Conservation (phyloP, 1,139 yeast species). For the Suhomyces bolitotheri region DNA sequence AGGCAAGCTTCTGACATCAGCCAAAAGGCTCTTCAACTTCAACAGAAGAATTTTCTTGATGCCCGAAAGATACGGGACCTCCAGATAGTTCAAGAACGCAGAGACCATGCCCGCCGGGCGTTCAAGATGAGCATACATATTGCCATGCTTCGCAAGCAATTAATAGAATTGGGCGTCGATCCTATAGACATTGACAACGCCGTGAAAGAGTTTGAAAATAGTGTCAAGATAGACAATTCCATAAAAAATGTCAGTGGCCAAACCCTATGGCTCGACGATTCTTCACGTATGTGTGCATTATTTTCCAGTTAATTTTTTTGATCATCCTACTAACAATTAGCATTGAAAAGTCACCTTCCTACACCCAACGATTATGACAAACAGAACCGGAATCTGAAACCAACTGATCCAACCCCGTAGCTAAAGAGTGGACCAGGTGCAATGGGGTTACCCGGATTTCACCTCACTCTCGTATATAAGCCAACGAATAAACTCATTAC, state of each 20-base stretch:
- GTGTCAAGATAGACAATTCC: conserved; percentile 57
- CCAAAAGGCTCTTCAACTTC: conserved; percentile 44
- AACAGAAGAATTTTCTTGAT: conserved; percentile 44
- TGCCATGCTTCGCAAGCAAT: conserved; percentile 60
- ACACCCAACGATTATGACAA: conserved; percentile 60
- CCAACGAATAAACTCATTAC: conserved; percentile 3
- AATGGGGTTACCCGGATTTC: conserved; percentile 27
- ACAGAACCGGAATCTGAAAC: conserved; percentile 16
- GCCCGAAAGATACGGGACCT: conserved; percentile 49
- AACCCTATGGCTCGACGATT: conserved; percentile 59
- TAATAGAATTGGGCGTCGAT: conserved; percentile 50
- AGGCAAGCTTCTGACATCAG: conserved; percentile 43
- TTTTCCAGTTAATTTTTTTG: too few species aligned
- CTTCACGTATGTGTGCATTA: conserved; percentile 29
- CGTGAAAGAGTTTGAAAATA: conserved; percentile 52
- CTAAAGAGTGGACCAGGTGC: not conserved
- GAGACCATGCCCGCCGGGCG: conserved; percentile 49
- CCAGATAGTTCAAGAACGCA: conserved; percentile 49
- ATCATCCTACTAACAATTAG: conserved; percentile 23
- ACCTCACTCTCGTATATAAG: conserved; percentile 2
- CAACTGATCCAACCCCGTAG: not conserved
- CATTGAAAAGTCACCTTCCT: conserved; percentile 53
- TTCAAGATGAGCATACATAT: conserved; percentile 65
- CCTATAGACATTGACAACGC: conserved; percentile 57
- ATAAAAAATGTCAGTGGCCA: conserved; percentile 55